Evolutionary conservation across 352 stramenopile species (phyloP).

Genomic region (Pythium phragmiticola): DNA sequence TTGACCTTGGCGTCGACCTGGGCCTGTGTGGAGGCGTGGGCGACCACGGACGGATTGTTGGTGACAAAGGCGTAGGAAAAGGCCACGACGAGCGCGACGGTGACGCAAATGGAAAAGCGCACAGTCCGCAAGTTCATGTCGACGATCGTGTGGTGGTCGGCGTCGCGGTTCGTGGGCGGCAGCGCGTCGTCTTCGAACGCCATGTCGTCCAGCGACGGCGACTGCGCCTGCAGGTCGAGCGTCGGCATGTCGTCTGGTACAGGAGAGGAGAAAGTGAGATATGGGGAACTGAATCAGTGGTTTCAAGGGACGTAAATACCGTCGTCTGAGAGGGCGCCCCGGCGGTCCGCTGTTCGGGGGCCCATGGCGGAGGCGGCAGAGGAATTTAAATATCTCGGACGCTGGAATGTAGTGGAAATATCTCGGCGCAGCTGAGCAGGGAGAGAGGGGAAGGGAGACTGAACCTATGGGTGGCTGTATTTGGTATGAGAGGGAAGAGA

Average conservation of each 20-base stretch:
- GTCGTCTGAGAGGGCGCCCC: neutral
- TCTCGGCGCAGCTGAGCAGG: neutral
- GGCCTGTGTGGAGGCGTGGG: neutral
- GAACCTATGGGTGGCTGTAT: neutral
- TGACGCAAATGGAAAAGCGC: conserved; percentile 44
- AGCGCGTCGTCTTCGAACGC: conserved; percentile 2
- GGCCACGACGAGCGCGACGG: conserved; percentile 33
- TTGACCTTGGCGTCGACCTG: conserved; percentile 26
- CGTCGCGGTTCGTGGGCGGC: conserved; percentile 38
- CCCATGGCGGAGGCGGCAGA: no score
- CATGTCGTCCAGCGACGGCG: conserved; percentile 11
- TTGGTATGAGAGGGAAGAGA: neutral
- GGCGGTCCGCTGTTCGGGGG: no score
- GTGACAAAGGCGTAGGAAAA: conserved; percentile 47
- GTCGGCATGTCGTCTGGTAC: conserved; percentile 17
- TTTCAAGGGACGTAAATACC: conserved; percentile 9
- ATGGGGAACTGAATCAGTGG: neutral
- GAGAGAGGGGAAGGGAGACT: neutral
- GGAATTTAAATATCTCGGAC: neutral
- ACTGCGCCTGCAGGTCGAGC: conserved; percentile 2
- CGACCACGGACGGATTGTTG: conserved; percentile 36
- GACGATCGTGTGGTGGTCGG: conserved; percentile 62
- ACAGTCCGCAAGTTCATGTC: conserved; percentile 47
- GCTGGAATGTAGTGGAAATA: no score
- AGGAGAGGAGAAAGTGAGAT: neutral